These are phyloP conservation scores for Rhinocladiella mackenziei DNA, from an alignment of 2,329 filamentous ascomycete species.

Conservation along the genomic window DNA sequence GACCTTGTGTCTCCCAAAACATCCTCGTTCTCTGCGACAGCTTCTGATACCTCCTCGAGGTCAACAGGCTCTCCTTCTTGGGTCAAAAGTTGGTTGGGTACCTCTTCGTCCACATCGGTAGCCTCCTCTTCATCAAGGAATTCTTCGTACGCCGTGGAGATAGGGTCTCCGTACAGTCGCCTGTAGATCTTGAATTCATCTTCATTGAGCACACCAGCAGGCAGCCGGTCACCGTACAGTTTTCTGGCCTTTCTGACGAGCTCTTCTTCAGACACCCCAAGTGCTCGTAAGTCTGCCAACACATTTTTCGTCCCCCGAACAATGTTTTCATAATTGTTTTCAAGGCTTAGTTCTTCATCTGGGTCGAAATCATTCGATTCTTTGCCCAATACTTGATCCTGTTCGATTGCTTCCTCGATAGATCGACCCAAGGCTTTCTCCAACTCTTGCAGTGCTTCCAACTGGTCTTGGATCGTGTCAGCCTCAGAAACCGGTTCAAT, in stretches of 20 bases:
- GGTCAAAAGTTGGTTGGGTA: conserved; percentile 36
- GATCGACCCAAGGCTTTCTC: conserved; percentile 21
- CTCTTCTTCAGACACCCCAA: conserved; percentile 50
- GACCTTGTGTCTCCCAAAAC: no score
- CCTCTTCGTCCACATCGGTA: conserved; percentile 33
- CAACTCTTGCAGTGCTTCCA: conserved; percentile 18
- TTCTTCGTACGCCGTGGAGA: conserved; percentile 33
- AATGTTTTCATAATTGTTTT: neutral
- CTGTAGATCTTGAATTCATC: conserved; percentile 74
- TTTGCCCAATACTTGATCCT: conserved; percentile 10
- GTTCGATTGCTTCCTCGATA: conserved; percentile 23
- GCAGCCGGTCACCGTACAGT: conserved; percentile 71
- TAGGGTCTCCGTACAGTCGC: conserved; percentile 72
- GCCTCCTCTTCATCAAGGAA: conserved; percentile 31
- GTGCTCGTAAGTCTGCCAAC: conserved; percentile 15
- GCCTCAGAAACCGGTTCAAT: neutral
- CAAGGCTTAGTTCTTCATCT: neutral
- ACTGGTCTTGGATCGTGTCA: conserved; percentile 8
- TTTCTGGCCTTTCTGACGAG: conserved; percentile 69
- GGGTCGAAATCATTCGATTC: neutral
- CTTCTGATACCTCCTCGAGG: conserved; percentile 25
- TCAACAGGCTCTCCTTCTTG: conserved; percentile 38
- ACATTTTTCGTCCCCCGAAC: conserved; percentile 8
- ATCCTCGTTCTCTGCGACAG: neutral
- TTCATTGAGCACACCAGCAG: conserved; percentile 63